Base-by-base conservation (phyloP, 106 monocot genomes). In the Dendrobium nobile region DNA sequence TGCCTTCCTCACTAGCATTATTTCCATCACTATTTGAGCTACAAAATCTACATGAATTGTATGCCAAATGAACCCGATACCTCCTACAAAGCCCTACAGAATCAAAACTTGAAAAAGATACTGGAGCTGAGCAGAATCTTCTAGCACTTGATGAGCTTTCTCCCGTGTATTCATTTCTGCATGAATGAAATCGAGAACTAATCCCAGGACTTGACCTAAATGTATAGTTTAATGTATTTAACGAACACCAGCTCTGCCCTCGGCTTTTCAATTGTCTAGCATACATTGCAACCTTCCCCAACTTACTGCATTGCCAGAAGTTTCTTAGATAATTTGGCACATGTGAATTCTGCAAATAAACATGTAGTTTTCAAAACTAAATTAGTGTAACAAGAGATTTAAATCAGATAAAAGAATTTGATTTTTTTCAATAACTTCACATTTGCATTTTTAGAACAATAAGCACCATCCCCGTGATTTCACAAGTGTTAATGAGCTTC, bases 11-110 rank as follows among this genome's bases (percentile, higher is more conserved):
- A 77, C 88, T 87, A 9, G 87, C 87, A 81, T 82, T 92, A 20
- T 86, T 83, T 31, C 89, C 88, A 82, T 91, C 88, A 56, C 91
- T 85, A 47, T 92, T 88, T 22, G 97, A 94, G 77, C 97, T 91
- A 59, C 87, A 98, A 83, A 81, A 84, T 72, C 92, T 86, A 48
- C 24, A 48, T 3, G 43, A 81, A 28, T 24, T 47, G 56, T 67
- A 58, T 51, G 78, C 33, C 72, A 72, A 72, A 59, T 54, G 51
- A n/a, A 10, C 10, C 5, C 31, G 47, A 47, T 77, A 64, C 44
- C 68, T 85, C 11, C 80, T 75, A 18, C n/a, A 72, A 7, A 41
- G 15, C 20, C 85, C 81, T 70, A 73, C 17, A 67, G 54, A 72
- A 33, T 8, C 11, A 68, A 24, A 27, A 26, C 55, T 28, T 48